These are phyloP conservation scores for Microsporum canis DNA, from an alignment of 2,329 filamentous ascomycete genomes.

Conservation along the genomic window DNA sequence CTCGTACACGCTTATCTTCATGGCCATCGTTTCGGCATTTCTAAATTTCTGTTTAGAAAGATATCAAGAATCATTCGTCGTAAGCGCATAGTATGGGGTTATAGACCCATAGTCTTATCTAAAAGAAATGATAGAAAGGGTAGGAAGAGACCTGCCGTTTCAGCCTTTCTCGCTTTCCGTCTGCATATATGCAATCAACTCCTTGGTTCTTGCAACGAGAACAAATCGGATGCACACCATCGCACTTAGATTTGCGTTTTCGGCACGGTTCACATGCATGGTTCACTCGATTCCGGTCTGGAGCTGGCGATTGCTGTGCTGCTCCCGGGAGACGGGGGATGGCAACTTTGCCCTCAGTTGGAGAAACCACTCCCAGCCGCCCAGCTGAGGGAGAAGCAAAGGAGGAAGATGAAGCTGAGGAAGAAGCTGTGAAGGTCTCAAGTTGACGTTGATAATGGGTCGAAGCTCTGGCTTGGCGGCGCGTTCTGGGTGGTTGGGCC, in stretches of 20 bases:
- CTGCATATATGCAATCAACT: constrained; percentile 24
- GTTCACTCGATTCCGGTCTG: constrained; percentile 15
- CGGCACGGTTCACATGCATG: constrained; percentile 28
- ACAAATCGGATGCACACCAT: constrained; percentile 25
- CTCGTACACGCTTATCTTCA: constrained; percentile 15
- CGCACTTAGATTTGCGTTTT: constrained; percentile 29
- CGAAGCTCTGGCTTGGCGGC: constrained; percentile 10
- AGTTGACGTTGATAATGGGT: constrained; percentile 8
- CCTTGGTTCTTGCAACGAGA: constrained; percentile 23
- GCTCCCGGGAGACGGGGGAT: constrained; percentile 14
- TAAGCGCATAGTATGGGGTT: not conserved
- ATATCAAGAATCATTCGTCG: not conserved
- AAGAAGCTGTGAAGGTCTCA: not conserved
- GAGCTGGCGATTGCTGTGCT: not conserved
- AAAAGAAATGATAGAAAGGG: not conserved
- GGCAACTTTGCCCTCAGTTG: constrained; percentile 13
- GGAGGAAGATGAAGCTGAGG: constrained; percentile 2
- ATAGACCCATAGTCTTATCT: not conserved
- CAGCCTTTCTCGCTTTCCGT: constrained; percentile 28
- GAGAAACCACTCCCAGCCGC: constrained; percentile 6
- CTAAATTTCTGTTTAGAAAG: constrained; percentile 6
- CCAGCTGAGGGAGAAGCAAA: not conserved
- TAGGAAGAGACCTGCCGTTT: constrained; percentile 12
- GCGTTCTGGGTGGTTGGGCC: constrained; percentile 7
- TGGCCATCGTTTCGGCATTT: constrained; percentile 13